phyloP scores from a whole-genome alignment of 441 rosid genomes.

The Dalechampia spathulata region DNA sequence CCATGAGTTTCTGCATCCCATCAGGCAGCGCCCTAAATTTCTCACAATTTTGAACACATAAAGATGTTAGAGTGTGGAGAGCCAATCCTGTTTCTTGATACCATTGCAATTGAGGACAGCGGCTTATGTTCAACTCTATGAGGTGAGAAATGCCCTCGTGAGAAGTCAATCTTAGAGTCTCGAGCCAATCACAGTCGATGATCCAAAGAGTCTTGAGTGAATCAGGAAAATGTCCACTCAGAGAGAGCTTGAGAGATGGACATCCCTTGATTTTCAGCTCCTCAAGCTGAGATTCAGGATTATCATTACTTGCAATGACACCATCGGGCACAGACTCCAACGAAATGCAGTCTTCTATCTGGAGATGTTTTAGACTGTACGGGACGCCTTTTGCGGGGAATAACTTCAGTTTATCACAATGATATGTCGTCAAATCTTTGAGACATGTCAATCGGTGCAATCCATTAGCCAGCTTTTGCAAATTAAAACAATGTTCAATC shows the following conservation, averaged over 20 bases:
- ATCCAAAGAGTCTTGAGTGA: constrained; percentile 14
- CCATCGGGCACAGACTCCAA: neutral
- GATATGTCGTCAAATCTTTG: neutral
- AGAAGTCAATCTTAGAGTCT: constrained; percentile 7
- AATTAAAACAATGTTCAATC: neutral
- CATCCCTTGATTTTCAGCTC: too few species aligned
- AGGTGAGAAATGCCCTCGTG: constrained; percentile 8
- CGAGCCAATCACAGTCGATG: constrained; percentile 2
- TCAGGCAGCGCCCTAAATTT: constrained; percentile 25
- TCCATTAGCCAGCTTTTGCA: neutral
- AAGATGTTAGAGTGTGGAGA: too few species aligned
- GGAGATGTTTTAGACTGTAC: neutral
- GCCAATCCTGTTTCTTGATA: too few species aligned
- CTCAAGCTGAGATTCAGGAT: neutral
- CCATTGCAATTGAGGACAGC: constrained; percentile 7
- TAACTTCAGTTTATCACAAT: neutral
- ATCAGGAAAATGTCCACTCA: too few species aligned
- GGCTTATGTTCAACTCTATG: too few species aligned
- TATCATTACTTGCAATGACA: neutral
- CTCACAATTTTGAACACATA: too few species aligned
- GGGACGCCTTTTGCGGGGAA: neutral
- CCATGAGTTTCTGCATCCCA: constrained; percentile 13
- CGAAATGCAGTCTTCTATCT: constrained; percentile 1
- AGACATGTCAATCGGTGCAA: neutral
- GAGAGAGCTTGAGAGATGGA: too few species aligned